A percentile compares a stretch with the other conserved stretches of the same genome.
Conservation (phyloP, 306 rosid species). For the Lupinus albus region DNA sequence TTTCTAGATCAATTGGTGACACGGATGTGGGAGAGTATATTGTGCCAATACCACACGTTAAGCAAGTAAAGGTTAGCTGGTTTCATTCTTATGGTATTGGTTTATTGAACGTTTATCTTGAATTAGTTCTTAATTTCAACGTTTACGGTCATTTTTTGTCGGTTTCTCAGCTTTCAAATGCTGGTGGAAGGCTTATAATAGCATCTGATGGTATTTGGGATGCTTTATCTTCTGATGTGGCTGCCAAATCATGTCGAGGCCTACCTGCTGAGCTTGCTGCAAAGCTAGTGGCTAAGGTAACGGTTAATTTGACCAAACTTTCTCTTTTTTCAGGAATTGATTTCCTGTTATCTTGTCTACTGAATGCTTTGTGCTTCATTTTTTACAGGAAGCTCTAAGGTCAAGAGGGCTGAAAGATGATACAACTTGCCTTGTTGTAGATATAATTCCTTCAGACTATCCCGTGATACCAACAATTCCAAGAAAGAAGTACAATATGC, state of each 20-base stretch:
- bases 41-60: conserved; percentile 91
- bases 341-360: conserved; percentile 27
- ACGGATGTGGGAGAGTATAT: conserved; percentile 87
- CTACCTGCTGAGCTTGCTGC: conserved; percentile 93
- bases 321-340: not conserved
- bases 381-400: conserved; percentile 74
- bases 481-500: conserved; percentile 63
- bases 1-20: conserved; percentile 93
- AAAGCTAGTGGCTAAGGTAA: conserved; percentile 87
- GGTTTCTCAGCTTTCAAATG: conserved; percentile 70
- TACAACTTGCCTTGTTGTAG: conserved; percentile 89
- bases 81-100: conserved; percentile 22
- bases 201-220: conserved; percentile 99
- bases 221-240: conserved; percentile 81
- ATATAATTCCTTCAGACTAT: conserved; percentile 73
- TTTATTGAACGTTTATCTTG: conserved; percentile 19
- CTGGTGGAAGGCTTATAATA: conserved; percentile 87
- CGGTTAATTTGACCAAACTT: conserved; percentile 29
- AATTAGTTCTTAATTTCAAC: conserved; percentile 27
- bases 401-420: conserved; percentile 92
- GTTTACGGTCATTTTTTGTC: conserved; percentile 14
- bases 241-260: conserved; percentile 90
- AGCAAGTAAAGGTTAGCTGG: conserved; percentile 85
- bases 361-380: conserved; percentile 16
- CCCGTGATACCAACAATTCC: conserved; percentile 69